phyloP scores from a whole-genome alignment of 805 yeast species.

The Limtongia smithiae region DNA sequence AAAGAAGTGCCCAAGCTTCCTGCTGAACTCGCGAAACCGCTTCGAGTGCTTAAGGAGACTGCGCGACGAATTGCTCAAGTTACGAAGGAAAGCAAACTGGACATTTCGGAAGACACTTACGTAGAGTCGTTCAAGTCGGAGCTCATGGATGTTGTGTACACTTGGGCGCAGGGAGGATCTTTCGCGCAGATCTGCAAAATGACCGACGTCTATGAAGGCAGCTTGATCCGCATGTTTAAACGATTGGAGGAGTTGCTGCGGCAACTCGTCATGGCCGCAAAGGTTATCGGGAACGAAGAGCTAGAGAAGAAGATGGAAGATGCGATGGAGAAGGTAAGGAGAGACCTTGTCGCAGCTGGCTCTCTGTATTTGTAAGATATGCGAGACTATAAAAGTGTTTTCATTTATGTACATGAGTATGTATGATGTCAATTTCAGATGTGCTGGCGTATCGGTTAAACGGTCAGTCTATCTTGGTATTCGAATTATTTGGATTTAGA shows the following conservation, averaged over 20 bases:
- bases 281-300: slow-evolving; percentile 86
- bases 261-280: slow-evolving; percentile 87
- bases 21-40: slow-evolving; percentile 90
- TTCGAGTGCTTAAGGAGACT: slow-evolving; percentile 82
- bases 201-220: slow-evolving; percentile 98
- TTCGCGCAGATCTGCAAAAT: slow-evolving; percentile 96
- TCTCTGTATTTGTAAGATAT: slow-evolving; percentile 62
- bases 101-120: slow-evolving; percentile 85
- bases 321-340: slow-evolving; percentile 79
- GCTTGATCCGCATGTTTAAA: slow-evolving; percentile 89
- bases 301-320: slow-evolving; percentile 85
- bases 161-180: slow-evolving; percentile 95
- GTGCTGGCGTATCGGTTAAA: too few relatives aligned
- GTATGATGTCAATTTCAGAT: background rate
- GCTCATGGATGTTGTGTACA: slow-evolving; percentile 92
- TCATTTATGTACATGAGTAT: background rate
- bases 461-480: background rate
- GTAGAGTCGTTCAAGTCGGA: slow-evolving; percentile 89
- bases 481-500: background rate
- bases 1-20: slow-evolving; percentile 81
- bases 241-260: slow-evolving; percentile 88
- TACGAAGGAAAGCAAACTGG: slow-evolving; percentile 84
- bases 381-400: background rate
- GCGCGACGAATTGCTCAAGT: slow-evolving; percentile 88
- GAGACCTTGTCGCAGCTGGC: slow-evolving; percentile 89